These are phyloP conservation scores for Wickerhamomyces rabaulensis DNA, from an alignment of 805 yeast genomes.

Conservation along the genomic window DNA sequence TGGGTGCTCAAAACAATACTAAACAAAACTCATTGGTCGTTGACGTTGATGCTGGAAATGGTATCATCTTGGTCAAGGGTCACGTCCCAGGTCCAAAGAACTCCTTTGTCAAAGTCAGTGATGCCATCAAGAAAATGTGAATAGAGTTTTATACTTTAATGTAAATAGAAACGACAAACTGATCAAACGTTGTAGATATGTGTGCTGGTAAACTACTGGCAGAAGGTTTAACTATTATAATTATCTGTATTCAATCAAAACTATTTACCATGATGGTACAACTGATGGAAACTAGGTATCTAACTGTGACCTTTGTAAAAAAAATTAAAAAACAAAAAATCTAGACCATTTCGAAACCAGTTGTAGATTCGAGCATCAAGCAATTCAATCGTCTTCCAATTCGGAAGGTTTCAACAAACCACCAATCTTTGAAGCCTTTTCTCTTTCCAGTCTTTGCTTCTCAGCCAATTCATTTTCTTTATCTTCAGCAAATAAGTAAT, in stretches of 20 bases:
- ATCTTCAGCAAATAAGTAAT: constrained; percentile 91
- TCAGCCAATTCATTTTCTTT: constrained; percentile 72
- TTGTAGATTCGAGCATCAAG: background rate
- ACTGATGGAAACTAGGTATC: background rate
- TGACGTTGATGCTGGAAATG: constrained; percentile 75
- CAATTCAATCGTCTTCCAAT: constrained; percentile 65
- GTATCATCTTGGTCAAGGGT: constrained; percentile 81
- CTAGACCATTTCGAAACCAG: background rate
- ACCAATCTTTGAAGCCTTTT: constrained; percentile 81
- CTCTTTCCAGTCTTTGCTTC: constrained; percentile 64
- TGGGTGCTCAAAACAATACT: constrained; percentile 78
- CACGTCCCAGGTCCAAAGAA: constrained; percentile 88
- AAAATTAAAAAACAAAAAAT: background rate
- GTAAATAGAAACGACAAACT: background rate
- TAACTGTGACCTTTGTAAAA: background rate
- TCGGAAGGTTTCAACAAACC: constrained; percentile 94
- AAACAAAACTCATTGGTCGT: constrained; percentile 71
- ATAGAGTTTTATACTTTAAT: background rate
- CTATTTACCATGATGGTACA: background rate
- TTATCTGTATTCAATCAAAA: background rate
- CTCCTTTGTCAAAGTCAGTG: constrained; percentile 59
- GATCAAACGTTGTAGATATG: too few relatives aligned
- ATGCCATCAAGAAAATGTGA: constrained; percentile 53
- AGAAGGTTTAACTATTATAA: background rate
- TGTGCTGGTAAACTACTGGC: too few relatives aligned